phyloP scores from a whole-genome alignment of 345 rosid species.

The Sapria himalayana region DNA sequence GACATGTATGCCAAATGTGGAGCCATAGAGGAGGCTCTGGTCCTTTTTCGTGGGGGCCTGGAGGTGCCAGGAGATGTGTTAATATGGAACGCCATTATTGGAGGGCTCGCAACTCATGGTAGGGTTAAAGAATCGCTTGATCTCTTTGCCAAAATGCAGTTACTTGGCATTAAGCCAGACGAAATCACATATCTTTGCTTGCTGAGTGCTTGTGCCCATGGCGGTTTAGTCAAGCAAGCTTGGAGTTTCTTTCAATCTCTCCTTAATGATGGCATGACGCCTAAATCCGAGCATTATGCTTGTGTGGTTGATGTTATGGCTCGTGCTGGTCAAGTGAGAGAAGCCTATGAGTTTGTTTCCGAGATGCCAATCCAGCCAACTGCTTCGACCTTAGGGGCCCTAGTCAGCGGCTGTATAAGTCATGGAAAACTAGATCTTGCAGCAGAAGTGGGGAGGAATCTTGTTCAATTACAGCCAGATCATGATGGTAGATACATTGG shows the following conservation, averaged over 20 bases:
- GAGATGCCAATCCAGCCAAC: constrained; percentile 41
- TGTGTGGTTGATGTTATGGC: constrained; percentile 71
- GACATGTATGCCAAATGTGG: constrained; percentile 93
- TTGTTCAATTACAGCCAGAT: constrained; percentile 48
- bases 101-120: constrained; percentile 76
- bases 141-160: constrained; percentile 37
- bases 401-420: constrained; percentile 51
- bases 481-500: constrained; percentile 60
- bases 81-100: constrained; percentile 73
- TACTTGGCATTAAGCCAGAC: constrained; percentile 31
- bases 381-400: constrained; percentile 58
- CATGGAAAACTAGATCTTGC: constrained; percentile 46
- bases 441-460: constrained; percentile 46
- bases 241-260: constrained; percentile 37
- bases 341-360: constrained; percentile 33
- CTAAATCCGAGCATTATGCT: constrained; percentile 66
- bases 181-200: constrained; percentile 63
- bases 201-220: constrained; percentile 66
- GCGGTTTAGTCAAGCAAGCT: constrained; percentile 55
- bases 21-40: constrained; percentile 44
- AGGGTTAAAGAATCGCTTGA: constrained; percentile 35
- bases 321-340: constrained; percentile 43
- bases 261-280: constrained; percentile 17
- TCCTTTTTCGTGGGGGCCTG: constrained; percentile 23
- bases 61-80: constrained; percentile 28